A percentile compares a stretch with the other conserved stretches of the same genome.
Evolutionary conservation across 345 rosid species (phyloP).

Genomic region (Salix suchowensis): DNA sequence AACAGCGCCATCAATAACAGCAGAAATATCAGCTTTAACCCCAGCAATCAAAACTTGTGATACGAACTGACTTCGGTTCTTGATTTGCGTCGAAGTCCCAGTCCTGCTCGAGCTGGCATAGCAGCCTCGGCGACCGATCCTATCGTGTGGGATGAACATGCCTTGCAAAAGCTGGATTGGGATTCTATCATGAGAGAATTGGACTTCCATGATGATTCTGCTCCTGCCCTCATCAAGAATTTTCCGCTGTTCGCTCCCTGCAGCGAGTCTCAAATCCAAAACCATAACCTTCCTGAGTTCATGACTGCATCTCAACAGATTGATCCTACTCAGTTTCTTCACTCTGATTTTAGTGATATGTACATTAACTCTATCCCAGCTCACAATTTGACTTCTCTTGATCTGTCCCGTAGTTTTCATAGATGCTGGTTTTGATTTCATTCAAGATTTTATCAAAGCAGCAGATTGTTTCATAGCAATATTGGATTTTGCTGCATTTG

Average conservation of each 20-base stretch:
- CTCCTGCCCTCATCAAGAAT: slow-evolving; percentile 20
- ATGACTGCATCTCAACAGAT: slow-evolving; percentile 2
- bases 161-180: slow-evolving; percentile 71
- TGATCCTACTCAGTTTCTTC: slow-evolving; percentile 11
- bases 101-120: slow-evolving; percentile 38
- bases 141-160: slow-evolving; percentile 55
- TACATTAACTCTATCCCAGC: slow-evolving; percentile 31
- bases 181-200: slow-evolving; percentile 81
- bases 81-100: slow-evolving; percentile 52
- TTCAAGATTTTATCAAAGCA: slow-evolving; percentile 71
- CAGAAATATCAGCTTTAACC: slow-evolving; percentile 8
- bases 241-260: slow-evolving; percentile 7
- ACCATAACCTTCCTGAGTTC: slow-evolving; percentile 26
- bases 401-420: slow-evolving; percentile 26
- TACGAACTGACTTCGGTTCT: slow-evolving; percentile 85
- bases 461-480: slow-evolving; percentile 47
- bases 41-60: slow-evolving; percentile 11
- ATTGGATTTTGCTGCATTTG: no score
- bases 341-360: slow-evolving; percentile 47
- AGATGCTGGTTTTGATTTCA: slow-evolving; percentile 37
- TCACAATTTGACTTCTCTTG: slow-evolving; percentile 16
- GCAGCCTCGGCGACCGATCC: slow-evolving; percentile 16
- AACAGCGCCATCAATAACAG: slow-evolving; percentile 20
- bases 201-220: slow-evolving; percentile 65
- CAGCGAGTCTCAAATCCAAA: slow-evolving; percentile 11